Conservation (phyloP, 192 early-diverging fungal species). For the Coemansia aciculifera region DNA sequence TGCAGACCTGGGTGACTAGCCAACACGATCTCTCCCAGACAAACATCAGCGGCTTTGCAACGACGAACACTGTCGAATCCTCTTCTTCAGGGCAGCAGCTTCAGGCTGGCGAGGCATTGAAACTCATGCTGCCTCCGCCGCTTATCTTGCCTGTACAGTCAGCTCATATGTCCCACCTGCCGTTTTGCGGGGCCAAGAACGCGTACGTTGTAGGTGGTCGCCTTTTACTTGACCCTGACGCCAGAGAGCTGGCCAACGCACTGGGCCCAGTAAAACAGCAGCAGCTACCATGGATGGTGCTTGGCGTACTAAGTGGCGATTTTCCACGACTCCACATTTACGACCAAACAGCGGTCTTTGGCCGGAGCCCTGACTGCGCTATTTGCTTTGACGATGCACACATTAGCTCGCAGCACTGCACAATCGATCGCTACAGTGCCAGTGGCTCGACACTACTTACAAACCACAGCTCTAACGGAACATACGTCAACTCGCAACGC, state of each 20-base stretch:
- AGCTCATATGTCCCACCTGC: slow-evolving; percentile 28
- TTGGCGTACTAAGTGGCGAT: slow-evolving; percentile 25
- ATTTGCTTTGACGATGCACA: slow-evolving; percentile 31
- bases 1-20: slow-evolving; percentile 30
- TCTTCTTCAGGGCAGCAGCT: background rate
- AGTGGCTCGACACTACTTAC: slow-evolving; percentile 16
- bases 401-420: slow-evolving; percentile 43
- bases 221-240: slow-evolving; percentile 29
- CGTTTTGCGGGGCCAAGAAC: slow-evolving; percentile 28
- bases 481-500: slow-evolving; percentile 34
- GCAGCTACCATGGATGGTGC: slow-evolving; percentile 20
- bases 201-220: slow-evolving; percentile 21
- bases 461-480: slow-evolving; percentile 42
- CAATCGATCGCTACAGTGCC: slow-evolving; percentile 4
- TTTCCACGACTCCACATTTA: slow-evolving; percentile 24
- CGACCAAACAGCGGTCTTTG: slow-evolving; percentile 22
- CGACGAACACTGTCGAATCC: background rate
- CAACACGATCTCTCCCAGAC: background rate
- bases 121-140: slow-evolving; percentile 16
- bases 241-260: background rate
- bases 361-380: slow-evolving; percentile 30
- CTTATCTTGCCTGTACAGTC: slow-evolving; percentile 43
- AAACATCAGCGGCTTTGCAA: background rate
- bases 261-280: background rate
- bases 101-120: background rate